Evolutionary conservation across 2,329 filamentous ascomycete genomes (phyloP).

Genomic region (Phoma herbarum): DNA sequence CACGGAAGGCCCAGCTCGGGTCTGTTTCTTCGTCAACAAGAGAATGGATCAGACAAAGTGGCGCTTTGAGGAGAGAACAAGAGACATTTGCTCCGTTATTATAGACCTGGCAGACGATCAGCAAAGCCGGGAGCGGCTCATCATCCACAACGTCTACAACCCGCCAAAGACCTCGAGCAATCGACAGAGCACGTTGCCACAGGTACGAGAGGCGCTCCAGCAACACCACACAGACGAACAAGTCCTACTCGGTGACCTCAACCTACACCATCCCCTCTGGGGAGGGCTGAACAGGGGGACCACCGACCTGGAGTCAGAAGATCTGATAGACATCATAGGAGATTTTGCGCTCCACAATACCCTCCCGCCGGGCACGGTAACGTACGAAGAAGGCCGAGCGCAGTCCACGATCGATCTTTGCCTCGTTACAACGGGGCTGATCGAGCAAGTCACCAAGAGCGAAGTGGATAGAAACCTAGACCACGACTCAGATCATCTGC

Average conservation of each 20-base stretch:
- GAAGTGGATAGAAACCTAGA: background rate
- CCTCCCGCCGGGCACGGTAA: background rate
- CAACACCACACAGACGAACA: background rate
- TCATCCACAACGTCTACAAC: slow-evolving; percentile 2
- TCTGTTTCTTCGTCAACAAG: slow-evolving; percentile 42
- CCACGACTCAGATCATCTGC: background rate
- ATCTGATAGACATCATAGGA: background rate
- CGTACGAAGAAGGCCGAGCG: too few relatives aligned
- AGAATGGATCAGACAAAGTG: slow-evolving; percentile 25
- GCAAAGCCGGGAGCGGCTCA: background rate
- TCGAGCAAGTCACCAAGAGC: background rate
- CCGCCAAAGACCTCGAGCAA: background rate
- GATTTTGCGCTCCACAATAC: background rate
- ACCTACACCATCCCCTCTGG: background rate
- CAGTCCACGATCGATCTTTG: too few relatives aligned
- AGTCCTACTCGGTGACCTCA: background rate
- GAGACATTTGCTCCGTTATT: too few relatives aligned
- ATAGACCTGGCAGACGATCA: too few relatives aligned
- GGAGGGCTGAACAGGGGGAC: background rate
- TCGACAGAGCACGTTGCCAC: background rate
- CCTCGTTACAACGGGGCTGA: background rate
- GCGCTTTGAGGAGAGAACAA: slow-evolving; percentile 19
- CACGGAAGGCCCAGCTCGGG: slow-evolving; percentile 21
- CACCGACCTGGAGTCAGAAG: background rate
- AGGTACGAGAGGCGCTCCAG: too few relatives aligned